Evolutionary conservation across 305 asterid genomes (phyloP).

Genomic region (Solanum hybrid): DNA sequence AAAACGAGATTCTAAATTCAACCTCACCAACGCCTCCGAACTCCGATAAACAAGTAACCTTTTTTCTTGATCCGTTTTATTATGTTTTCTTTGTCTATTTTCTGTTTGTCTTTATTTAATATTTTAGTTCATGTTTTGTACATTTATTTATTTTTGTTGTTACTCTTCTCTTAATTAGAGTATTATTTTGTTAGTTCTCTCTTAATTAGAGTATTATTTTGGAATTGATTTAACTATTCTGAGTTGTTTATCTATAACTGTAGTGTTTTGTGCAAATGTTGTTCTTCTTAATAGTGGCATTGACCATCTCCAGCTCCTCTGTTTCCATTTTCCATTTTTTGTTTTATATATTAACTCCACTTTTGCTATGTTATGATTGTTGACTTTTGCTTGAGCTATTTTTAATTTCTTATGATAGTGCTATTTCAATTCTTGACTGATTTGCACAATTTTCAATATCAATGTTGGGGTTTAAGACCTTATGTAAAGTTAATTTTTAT

Average conservation of each 20-base stretch:
- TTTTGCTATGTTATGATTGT: background rate
- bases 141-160: background rate
- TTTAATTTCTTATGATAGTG: background rate
- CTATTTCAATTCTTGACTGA: background rate
- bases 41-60: background rate
- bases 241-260: background rate
- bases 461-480: background rate
- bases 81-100: too few relatives aligned
- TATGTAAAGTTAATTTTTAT: background rate
- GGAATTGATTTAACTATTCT: background rate
- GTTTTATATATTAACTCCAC: background rate
- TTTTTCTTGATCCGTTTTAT: background rate
- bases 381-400: background rate
- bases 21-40: too few relatives aligned
- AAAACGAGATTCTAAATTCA: too few relatives aligned
- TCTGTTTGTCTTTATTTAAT: background rate
- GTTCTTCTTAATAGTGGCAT: background rate
- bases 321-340: background rate
- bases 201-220: background rate
- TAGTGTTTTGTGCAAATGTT: background rate
- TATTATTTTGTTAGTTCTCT: background rate
- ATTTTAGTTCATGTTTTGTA: background rate
- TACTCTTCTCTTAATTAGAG: background rate
- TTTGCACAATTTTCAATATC: background rate
- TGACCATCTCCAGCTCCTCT: background rate